A percentile compares a stretch with the other conserved stretches of the same genome.
Conservation (phyloP, 306 rosid genomes). For the Citrullus colocynthis region DNA sequence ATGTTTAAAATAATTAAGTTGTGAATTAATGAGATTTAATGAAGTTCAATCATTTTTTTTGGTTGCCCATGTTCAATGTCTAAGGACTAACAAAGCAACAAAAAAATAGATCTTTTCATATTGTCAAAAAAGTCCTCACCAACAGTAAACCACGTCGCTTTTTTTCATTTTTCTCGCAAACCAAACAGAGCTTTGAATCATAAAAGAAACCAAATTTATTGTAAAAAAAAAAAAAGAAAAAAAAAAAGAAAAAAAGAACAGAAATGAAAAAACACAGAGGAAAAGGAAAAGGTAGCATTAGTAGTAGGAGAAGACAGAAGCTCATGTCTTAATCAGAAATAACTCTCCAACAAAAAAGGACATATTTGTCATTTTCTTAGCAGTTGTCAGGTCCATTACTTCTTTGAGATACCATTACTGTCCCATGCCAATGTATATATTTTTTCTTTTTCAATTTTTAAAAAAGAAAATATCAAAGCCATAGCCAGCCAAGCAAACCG, state of each 20-base stretch:
- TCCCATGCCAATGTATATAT: background rate
- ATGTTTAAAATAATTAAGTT: background rate
- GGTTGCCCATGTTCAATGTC: background rate
- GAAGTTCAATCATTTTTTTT: background rate
- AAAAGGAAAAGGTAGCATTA: too few species aligned
- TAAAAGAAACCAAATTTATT: background rate
- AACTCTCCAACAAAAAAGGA: background rate
- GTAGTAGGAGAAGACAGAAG: background rate
- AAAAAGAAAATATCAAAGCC: background rate
- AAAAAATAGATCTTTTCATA: background rate
- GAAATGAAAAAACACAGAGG: too few species aligned
- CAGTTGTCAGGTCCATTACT: background rate
- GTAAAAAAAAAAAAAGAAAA: background rate
- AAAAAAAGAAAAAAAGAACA: background rate
- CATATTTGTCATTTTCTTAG: background rate
- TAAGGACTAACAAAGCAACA: background rate
- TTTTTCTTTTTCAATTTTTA: background rate
- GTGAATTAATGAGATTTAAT: background rate
- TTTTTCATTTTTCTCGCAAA: background rate
- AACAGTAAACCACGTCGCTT: background rate
- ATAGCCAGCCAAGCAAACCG: constrained; percentile 1
- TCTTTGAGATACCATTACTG: background rate
- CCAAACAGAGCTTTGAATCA: background rate
- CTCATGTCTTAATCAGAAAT: background rate
- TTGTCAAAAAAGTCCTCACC: background rate